Base-by-base conservation (phyloP, 2,329 filamentous ascomycete species). In the Colletotrichum trifolii region DNA sequence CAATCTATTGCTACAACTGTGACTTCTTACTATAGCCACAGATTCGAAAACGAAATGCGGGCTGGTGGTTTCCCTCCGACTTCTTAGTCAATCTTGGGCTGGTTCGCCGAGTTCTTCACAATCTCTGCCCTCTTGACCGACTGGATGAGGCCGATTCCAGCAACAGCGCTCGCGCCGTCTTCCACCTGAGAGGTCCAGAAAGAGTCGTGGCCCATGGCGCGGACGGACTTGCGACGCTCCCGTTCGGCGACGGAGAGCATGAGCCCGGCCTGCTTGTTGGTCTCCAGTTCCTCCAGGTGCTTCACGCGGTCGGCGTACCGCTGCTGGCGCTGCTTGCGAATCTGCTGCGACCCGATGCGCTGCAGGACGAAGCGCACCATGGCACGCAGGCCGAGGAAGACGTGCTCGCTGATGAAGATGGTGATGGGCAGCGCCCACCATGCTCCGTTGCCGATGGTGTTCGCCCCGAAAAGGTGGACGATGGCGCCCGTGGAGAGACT, bases 351-450 rank as follows among this genome's bases (percentile, higher is more conserved):
- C 0, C 80, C 80, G 8, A 77, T 71, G 2, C 75, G 73, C 15
- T 78, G 69, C 7, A 82, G 76, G 0, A 76, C 58, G 35, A 73
- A 78, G 12, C 74, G 72, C 1, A 80, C 77, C 0, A 78, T 43
- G 1, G 76, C 71, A 0, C 89, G 85, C 0, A 91, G 79, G 7
- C 88, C 75, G 5, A 94, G 82, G 71, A 92, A 92, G 35, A 89
- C 77, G 72, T 94, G 91, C 73, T 94, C 91, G 61, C 89, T 87
- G 73, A 92, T 84, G 74, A 94, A 90, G 45, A 94, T 88, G 0
- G 87, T 86, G 33, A 93, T 81, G 9, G 93, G 83, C 0, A 94
- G 80, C 1, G 85, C 88, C 82, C 87, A 89, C 74, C 85, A 89
- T 61, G 83, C 85, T 67, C 90, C 84, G 77, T 67, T 81, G 73